Evolutionary conservation across 768 basidiomycete genomes (phyloP), one percentile per base, ranked within the genome.

Genomic region (Candolleomyces aberdarensis): DNA sequence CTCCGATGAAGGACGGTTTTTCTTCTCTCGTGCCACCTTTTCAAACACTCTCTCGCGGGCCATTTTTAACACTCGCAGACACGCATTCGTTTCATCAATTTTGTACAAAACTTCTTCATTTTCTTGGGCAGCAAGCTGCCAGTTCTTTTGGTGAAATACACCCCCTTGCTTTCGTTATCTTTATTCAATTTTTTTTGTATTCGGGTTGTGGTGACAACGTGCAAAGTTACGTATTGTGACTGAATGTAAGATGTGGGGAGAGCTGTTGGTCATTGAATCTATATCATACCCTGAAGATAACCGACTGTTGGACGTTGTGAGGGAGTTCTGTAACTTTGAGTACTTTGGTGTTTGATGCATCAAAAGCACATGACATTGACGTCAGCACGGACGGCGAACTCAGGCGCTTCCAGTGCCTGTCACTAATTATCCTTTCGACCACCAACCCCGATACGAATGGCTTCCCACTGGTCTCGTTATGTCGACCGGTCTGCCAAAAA

Each of bases 401-500:
- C 47, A 36, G 20, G 14, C 4, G 26, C 29, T 36, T 53, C 26
- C 13, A n/a, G n/a, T 13, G 26, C 29, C 17, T 17, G 53, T 17
- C 26, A 22, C 51, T 13, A 11, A 26, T 43, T 9, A 36, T 39
- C 32, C 44, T 46, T 31, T 22, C 20, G 44, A 31, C 26, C 32
- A 36, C 9, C 19, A 31, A 53, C 52, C 49, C 14, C 36, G 15
- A n/a, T 31, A 41, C 29, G 68, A 72, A 75, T 75, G 72, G 40
- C 36, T 15, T 75, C 77, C 17, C 68, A 71, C 57, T 66, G 71
- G 66, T 75, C 75, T 19, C 67, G 71, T 55, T 80, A 78, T 63
- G 59, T 80, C 55, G 72, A 68, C 52, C 71, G 80, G 65, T 73
- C 78, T 32, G 70, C 64, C n/a, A 75, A 78, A 63, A 58, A 77